Conservation (phyloP, 163 green algal species). For the Volvox carteri region DNA sequence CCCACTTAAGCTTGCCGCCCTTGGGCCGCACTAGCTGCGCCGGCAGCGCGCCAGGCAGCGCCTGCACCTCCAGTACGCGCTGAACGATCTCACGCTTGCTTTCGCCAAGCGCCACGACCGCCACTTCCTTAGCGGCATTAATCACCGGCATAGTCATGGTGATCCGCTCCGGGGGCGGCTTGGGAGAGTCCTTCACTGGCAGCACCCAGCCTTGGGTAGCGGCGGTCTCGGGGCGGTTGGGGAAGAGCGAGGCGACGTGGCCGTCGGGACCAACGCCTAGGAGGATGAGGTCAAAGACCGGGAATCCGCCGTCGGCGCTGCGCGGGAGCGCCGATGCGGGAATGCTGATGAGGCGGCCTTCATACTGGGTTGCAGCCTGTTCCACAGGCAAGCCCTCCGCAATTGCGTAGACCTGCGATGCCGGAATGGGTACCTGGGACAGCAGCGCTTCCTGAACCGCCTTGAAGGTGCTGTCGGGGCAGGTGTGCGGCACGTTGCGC, state of each 20-base stretch:
- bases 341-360: slow-evolving; percentile 81
- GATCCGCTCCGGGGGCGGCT: slow-evolving; percentile 93
- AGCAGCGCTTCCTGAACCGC: slow-evolving; percentile 84
- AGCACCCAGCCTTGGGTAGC: slow-evolving; percentile 82
- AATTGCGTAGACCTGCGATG: slow-evolving; percentile 75
- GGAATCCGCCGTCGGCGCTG: slow-evolving; percentile 70
- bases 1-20: slow-evolving; percentile 81
- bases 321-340: slow-evolving; percentile 78
- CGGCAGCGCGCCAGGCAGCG: slow-evolving; percentile 91
- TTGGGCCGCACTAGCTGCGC: slow-evolving; percentile 90
- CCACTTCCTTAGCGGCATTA: slow-evolving; percentile 86
- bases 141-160: slow-evolving; percentile 93
- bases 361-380: slow-evolving; percentile 89
- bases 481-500: slow-evolving; percentile 84
- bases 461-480: slow-evolving; percentile 87
- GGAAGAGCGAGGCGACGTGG: slow-evolving; percentile 96
- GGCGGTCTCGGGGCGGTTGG: slow-evolving; percentile 77
- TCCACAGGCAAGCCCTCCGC: slow-evolving; percentile 82
- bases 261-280: slow-evolving; percentile 93
- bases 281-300: slow-evolving; percentile 90
- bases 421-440: slow-evolving; percentile 76
- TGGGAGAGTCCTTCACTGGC: slow-evolving; percentile 89
- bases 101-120: slow-evolving; percentile 85
- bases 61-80: slow-evolving; percentile 90
- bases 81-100: slow-evolving; percentile 95